These are phyloP conservation scores for Fusarium beomiforme DNA, from an alignment of 2,329 filamentous ascomycete genomes.

Conservation along the genomic window DNA sequence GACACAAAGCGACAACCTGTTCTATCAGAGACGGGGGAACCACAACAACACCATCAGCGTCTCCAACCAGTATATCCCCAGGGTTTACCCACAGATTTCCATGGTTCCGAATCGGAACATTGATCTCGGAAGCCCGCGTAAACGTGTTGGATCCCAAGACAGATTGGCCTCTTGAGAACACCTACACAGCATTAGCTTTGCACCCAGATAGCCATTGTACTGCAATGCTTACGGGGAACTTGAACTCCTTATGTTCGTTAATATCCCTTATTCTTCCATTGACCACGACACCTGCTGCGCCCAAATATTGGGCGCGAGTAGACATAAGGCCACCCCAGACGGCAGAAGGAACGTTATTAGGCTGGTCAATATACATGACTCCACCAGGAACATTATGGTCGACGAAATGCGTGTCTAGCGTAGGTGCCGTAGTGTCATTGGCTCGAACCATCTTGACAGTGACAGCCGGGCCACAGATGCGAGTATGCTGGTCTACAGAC, in stretches of 20 bases:
- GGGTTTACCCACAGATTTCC: constrained; percentile 45
- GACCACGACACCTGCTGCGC: constrained; percentile 41
- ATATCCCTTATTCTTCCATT: constrained; percentile 45
- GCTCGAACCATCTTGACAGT: constrained; percentile 45
- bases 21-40: constrained; percentile 37
- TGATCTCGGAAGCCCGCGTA: constrained; percentile 41
- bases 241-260: constrained; percentile 42
- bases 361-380: constrained; percentile 46
- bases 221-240: constrained; percentile 5
- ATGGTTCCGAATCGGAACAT: constrained; percentile 43
- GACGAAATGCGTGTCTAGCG: constrained; percentile 42
- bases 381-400: constrained; percentile 39
- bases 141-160: constrained; percentile 46
- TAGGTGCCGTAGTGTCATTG: constrained; percentile 40
- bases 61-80: constrained; percentile 43
- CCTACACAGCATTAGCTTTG: constrained; percentile 7
- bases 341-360: constrained; percentile 39
- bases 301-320: constrained; percentile 42
- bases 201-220: neutral
- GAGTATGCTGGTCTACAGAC: constrained; percentile 28
- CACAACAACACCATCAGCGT: constrained; percentile 45
- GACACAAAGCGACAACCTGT: constrained; percentile 41
- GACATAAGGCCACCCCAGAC: constrained; percentile 47
- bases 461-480: constrained; percentile 42
- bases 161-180: constrained; percentile 43